Base-by-base conservation (phyloP, 352 stramenopile genomes). In the Phytophthora pistaciae region DNA sequence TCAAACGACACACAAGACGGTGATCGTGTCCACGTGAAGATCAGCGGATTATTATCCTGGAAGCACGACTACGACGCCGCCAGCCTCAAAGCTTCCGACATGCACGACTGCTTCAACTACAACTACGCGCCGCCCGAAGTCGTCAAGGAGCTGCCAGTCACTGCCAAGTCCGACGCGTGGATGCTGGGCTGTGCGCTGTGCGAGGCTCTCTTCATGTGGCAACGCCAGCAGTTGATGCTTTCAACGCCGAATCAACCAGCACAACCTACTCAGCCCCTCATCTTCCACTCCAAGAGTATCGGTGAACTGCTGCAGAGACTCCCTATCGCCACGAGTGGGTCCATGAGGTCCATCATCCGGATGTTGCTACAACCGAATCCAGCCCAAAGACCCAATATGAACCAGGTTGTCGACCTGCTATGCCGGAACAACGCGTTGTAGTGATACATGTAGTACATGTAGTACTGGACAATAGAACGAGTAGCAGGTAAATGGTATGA, bases 361-460 rank as follows among this genome's bases (percentile, higher is more conserved):
- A 91, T 93, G 84, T 21, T 91, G 20, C 48, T 93, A 16, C 86
- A 93, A 23, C 82, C 75, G 5, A 89, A 87, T 44, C 81, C 84
- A 63, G 56, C 63, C 3, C 78, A 90, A 60, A 79, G 83, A 9
- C 86, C 84, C 0, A 67, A 77, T 16, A 91, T 93, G 83, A 84
- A 49, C 36, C 83, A 91, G 29, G 62, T 93, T 29, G 69, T 87
- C 13, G 86, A 91, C 55, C 79, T 84, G 27, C 72, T 93, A 23
- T 80, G 38, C 40, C 23, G 49, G 46, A 65, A 52, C 13, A 65
- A 50, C 25, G 7, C 5, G 10, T 40, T 46, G 9, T 64, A 64
- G 61, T 18, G 48, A 38, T 31, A 27, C 27, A n/a, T n/a, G n/a
- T n/a, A n/a, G n/a, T n/a, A n/a, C n/a, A 29, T 29, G 27, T 29